Evolutionary conservation across 306 rosid species (phyloP), one percentile per base, ranked within the genome.

Genomic region (Corylus heterophylla): DNA sequence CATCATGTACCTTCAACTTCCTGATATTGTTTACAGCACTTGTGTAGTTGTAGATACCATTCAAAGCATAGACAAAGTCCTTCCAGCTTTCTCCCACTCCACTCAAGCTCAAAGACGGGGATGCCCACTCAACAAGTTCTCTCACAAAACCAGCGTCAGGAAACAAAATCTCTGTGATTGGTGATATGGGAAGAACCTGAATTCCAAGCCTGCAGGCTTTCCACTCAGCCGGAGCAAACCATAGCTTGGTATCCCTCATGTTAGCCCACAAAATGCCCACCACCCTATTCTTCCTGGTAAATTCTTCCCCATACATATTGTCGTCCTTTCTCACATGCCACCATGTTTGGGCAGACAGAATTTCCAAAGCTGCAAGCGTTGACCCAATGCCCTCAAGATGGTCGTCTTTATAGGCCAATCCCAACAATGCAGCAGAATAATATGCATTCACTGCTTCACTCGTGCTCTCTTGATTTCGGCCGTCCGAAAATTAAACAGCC

Each of bases 121-220:
- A 58, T n/a, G 98, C 83, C 98, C 97, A 92, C 16, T 88, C 71
- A 81, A 92, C 97, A 74, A 92, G 92, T 67, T 89, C 89, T 88
- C 51, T 90, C 12, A 82, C 89, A 71, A 48, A 94, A 37, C 56
- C 89, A 63, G 71, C 85, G 77, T 88, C 85, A 20, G 89, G 74
- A 69, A 88, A 88, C 81, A 88, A 70, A 39, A 47, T 44, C 84
- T 88, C 89, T 5, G 79, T 78, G 89, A 87, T 92, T 66, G 88
- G 92, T 49, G 82, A 56, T 20, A 86, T 48, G 1, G 90, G 89
- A 0, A 86, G 85, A 71, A 86, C 37, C 59, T 86, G 88, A 72
- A 88, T 88, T 52, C 92, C 89, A 56, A 88, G 85, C 75, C 89
- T 82, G 37, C 89, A 88, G 54, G 84, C 89, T 56, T n/a, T 83